Evolutionary conservation across 306 rosid genomes (phyloP).

Genomic region (Inga leiocalycina): DNA sequence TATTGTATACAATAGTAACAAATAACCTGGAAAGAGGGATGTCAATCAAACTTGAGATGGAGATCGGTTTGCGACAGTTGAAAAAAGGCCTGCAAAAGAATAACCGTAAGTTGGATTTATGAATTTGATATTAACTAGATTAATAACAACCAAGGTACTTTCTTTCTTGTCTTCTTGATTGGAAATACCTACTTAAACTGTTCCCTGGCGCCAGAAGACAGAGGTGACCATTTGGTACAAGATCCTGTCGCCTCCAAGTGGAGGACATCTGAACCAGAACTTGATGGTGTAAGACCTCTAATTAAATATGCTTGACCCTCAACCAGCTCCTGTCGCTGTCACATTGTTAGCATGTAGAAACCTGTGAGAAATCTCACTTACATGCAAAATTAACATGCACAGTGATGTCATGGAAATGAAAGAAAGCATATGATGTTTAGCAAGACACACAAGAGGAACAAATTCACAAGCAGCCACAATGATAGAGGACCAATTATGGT

Average conservation of each 20-base stretch:
- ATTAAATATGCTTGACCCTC: slow-evolving; percentile 84
- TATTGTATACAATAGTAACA: not conserved
- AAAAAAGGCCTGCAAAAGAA: slow-evolving; percentile 63
- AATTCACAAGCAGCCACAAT: not conserved
- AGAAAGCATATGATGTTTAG: no score
- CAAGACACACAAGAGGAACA: not conserved
- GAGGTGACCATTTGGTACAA: slow-evolving; percentile 70
- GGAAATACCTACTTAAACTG: slow-evolving; percentile 57
- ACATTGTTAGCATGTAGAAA: slow-evolving; percentile 34
- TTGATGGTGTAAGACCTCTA: slow-evolving; percentile 69
- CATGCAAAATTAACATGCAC: slow-evolving; percentile 1
- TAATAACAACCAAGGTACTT: not conserved
- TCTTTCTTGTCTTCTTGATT: not conserved
- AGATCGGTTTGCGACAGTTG: slow-evolving; percentile 53
- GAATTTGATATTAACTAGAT: slow-evolving; percentile 23
- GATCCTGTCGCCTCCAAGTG: slow-evolving; percentile 74
- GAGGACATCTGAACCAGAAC: slow-evolving; percentile 57
- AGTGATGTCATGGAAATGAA: not conserved
- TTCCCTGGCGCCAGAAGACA: slow-evolving; percentile 51
- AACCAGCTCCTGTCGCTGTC: slow-evolving; percentile 71
- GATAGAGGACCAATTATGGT: no score
- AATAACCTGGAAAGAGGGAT: slow-evolving; percentile 71
- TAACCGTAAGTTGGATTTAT: slow-evolving; percentile 27
- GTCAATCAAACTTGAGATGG: slow-evolving; percentile 63
- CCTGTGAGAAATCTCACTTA: slow-evolving; percentile 8